Evolutionary conservation across 768 basidiomycete genomes (phyloP), one percentile per base, ranked within the genome.

Genomic region (Termitomyces sp.): DNA sequence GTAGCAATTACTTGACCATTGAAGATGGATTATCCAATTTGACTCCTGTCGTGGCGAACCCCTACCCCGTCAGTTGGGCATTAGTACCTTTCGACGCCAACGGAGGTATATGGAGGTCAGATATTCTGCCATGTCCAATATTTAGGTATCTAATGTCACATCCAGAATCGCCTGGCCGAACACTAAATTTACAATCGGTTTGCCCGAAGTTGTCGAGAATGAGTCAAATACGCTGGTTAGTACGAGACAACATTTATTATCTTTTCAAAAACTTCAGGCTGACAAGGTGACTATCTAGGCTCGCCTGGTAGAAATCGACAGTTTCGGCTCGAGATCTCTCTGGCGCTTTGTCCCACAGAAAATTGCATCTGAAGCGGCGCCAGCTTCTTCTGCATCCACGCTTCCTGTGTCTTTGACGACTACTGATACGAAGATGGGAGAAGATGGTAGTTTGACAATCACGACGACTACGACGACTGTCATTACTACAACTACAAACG

Each of bases 1-100:
- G 63, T 33, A 69, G 66, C 13, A 56, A 62, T 6, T 76, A 73
- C 57, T 46, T 76, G 18, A 75, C 73, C 12, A 39, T 73, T 16
- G 65, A 74, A 48, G 57, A 65, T 9, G 72, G 67, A 2, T 42
- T 70, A 18, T 24, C 51, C 13, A 61, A 69, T 0, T 68, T 67
- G 20, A 62, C 44, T 1, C 58, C 59, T 3, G 28, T 76, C 44
- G 65, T 70, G 20, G 69, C 68, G 7, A 71, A 51, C 35, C 65
- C 65, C 4, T 74, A 71, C 46, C 74, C 75, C 5, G 69, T 71
- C 24, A 74, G 74, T 57, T 75, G 75, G 74, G 69, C 55, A 11
- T 50, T 76, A 4, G 67, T 71, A 42, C 60, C 61, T 11, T 64
- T 67, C 46, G 63, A 64, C 38, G 45, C 9, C 5, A 7, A 18